A percentile compares a stretch with the other conserved stretches of the same genome.
These are phyloP conservation scores for Xanthoconium stramineum DNA, from an alignment of 768 basidiomycete species.

Conservation along the genomic window DNA sequence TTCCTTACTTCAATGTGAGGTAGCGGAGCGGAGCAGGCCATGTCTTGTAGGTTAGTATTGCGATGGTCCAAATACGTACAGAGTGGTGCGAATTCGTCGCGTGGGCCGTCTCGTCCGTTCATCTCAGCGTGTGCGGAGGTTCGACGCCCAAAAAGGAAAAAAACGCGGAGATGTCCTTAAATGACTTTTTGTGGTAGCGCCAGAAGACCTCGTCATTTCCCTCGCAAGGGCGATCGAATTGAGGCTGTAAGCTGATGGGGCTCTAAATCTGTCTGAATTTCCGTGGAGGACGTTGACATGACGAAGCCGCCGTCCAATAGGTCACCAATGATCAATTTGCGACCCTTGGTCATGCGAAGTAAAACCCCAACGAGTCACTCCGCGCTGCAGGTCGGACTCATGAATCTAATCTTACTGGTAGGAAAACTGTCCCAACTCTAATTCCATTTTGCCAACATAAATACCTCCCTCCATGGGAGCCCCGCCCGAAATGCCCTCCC, in stretches of 20 bases:
- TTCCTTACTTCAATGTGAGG: no score
- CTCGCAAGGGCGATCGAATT: constrained; percentile 6
- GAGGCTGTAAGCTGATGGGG: constrained; percentile 3
- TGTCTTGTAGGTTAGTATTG: no score
- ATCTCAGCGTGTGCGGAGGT: constrained; percentile 26
- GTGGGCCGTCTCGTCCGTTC: constrained; percentile 25
- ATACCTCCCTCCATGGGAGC: constrained; percentile 25
- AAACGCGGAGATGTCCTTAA: constrained; percentile 29
- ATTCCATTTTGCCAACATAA: constrained; percentile 31
- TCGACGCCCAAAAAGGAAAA: constrained; percentile 24
- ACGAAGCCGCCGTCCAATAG: constrained; percentile 2
- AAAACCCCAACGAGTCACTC: neutral
- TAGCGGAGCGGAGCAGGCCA: no score
- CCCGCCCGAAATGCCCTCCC: constrained; percentile 27
- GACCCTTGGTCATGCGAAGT: neutral
- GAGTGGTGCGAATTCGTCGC: constrained; percentile 14
- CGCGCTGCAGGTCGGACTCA: constrained; percentile 22
- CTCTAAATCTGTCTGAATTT: constrained; percentile 19
- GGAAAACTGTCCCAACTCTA: constrained; percentile 28
- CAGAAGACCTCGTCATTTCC: constrained; percentile 20
- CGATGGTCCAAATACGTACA: constrained; percentile 17
- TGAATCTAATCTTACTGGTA: constrained; percentile 29
- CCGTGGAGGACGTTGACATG: constrained; percentile 22
- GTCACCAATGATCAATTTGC: neutral
- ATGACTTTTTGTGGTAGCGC: constrained; percentile 11